Percentiles rank a stretch among this genome's conserved stretches.
Evolutionary conservation across 129 eudicot species (phyloP).

Genomic region (Chrysanthemum makinoi): DNA sequence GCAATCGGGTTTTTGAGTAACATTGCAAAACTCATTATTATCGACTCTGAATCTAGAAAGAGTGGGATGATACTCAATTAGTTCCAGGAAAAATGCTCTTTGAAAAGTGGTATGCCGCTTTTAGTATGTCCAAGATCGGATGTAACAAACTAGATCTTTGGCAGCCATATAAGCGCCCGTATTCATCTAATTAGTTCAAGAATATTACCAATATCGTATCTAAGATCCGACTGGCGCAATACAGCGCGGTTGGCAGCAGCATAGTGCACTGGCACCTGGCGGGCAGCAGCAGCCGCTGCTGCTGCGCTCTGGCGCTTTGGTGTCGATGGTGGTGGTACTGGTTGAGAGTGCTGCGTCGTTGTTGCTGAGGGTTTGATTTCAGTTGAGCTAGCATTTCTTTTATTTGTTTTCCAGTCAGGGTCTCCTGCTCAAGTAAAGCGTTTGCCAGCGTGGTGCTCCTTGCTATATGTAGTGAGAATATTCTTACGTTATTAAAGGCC

Average conservation of each 20-base stretch:
- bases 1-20: not conserved
- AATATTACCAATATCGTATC: conserved; percentile 24
- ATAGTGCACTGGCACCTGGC: conserved; percentile 57
- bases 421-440: conserved; percentile 82
- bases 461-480: conserved; percentile 53
- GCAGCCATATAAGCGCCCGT: conserved; percentile 3
- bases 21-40: conserved; percentile 19
- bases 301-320: conserved; percentile 56
- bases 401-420: conserved; percentile 74
- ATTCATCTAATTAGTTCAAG: conserved; percentile 25
- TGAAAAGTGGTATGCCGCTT: too few relatives aligned
- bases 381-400: conserved; percentile 57
- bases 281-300: conserved; percentile 37
- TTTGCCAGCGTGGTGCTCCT: conserved; percentile 87
- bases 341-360: conserved; percentile 33
- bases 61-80: conserved; percentile 10
- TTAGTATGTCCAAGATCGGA: conserved; percentile 27
- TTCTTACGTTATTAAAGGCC: conserved; percentile 79
- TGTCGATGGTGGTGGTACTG: conserved; percentile 45
- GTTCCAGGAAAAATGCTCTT: too few relatives aligned
- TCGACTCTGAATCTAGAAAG: conserved; percentile 10
- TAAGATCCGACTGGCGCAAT: conserved; percentile 84
- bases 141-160: not conserved
- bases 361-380: conserved; percentile 41
- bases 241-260: conserved; percentile 87